Base-by-base conservation (phyloP, 2,329 filamentous ascomycete genomes). In the Colletotrichum acutatum region DNA sequence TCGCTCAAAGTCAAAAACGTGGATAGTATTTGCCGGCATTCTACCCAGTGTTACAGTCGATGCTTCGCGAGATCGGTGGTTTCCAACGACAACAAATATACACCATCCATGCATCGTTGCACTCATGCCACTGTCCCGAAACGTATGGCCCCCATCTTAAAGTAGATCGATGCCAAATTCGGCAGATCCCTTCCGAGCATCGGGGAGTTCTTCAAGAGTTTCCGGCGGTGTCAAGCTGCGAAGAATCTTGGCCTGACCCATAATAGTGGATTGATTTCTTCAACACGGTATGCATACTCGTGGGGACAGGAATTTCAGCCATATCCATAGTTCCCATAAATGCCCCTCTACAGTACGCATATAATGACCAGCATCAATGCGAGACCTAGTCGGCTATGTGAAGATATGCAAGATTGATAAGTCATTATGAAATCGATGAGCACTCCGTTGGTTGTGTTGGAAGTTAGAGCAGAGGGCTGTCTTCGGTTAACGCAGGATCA, bases 111-210 rank as follows among this genome's bases (percentile, higher is more conserved):
- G 42, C n/a, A 24, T 12, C 34, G 66, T 72, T 37, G 54, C 28
- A 70, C 60, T 16, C 14, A 61, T 69, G 16, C 70, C 66, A 70
- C 70, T 11, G 46, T 56, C 56, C 46, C 70, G 66, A 70, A 72
- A 72, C 66, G 16, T 12, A 32, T 14, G 2, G 49, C 8, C 49
- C 11, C 70, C 66, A 32, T 61, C 14, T 5, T 12, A 22, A 12
- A 19, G 60, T 19, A 56, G 70, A 70, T 72, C 70, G 28, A 22
- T 70, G 53, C 70, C 58, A 11, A 7, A 52, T 61, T 60, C 24
- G 60, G 70, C 26, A 69, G 30, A 59, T 37, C 19, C n/a, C 26
- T 32, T 54, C 37, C 70, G 66, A 65, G 52, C 22, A 37, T 28
- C 26, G 59, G 54, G 60, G 34, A 34, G 19, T 5, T 32, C 11